phyloP scores from a whole-genome alignment of 2,329 filamentous ascomycete genomes.

The Coniella lustricola region DNA sequence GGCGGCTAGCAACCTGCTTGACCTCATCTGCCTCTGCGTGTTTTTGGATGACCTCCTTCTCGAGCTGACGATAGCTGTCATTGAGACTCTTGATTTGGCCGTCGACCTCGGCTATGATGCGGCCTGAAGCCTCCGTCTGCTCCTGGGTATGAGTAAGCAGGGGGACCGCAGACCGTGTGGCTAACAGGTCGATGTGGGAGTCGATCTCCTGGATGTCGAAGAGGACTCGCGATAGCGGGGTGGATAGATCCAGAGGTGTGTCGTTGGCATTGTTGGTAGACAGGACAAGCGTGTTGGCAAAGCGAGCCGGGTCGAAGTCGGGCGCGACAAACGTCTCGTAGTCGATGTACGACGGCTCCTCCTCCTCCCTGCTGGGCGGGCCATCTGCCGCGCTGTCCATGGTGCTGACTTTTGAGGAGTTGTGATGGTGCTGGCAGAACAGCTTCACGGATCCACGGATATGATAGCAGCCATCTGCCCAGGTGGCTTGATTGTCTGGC shows the following conservation, averaged over 20 bases:
- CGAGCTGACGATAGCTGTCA: conserved; percentile 76
- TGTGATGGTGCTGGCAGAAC: too few relatives aligned
- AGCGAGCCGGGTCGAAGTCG: conserved; percentile 69
- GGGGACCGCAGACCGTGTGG: conserved; percentile 74
- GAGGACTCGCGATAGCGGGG: conserved; percentile 83
- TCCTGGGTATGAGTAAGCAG: conserved; percentile 70
- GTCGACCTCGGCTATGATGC: conserved; percentile 70
- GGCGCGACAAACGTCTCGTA: conserved; percentile 86
- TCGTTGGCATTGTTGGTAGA: conserved; percentile 90
- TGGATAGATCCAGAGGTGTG: conserved; percentile 84
- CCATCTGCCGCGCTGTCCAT: conserved; percentile 24
- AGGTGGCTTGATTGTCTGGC: too few relatives aligned
- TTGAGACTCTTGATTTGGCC: conserved; percentile 73
- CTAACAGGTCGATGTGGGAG: conserved; percentile 86
- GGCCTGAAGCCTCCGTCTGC: conserved; percentile 65
- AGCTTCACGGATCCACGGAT: too few relatives aligned
- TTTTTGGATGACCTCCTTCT: conserved; percentile 78
- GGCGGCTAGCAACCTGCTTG: conserved; percentile 64
- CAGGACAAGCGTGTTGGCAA: conserved; percentile 84
- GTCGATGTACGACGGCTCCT: conserved; percentile 83
- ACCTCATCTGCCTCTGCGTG: conserved; percentile 84
- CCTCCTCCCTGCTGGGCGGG: conserved; percentile 29
- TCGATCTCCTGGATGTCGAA: conserved; percentile 98
- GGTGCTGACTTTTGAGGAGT: neutral
- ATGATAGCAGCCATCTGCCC: too few relatives aligned